Evolutionary conservation across 257 asterid species (phyloP).

Genomic region (Solanum clarkiae): DNA sequence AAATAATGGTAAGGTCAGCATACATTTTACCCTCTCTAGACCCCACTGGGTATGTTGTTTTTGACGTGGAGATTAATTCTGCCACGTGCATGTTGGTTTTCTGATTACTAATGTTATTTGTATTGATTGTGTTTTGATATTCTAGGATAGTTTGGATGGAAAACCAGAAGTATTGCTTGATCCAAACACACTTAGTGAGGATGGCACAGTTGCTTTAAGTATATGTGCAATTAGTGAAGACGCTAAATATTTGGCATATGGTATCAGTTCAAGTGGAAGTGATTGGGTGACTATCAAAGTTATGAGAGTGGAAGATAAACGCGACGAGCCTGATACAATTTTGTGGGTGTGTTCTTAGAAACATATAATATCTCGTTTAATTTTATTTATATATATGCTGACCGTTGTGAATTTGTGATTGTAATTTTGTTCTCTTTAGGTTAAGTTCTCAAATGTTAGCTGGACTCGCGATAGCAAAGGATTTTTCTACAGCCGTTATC

Average conservation of each 20-base stretch:
- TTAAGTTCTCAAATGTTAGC: constrained; percentile 59
- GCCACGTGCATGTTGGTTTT: background rate
- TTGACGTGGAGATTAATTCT: background rate
- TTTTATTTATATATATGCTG: background rate
- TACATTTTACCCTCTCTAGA: too few relatives aligned
- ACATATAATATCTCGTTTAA: background rate
- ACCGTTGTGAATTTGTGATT: background rate
- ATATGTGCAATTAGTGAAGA: constrained; percentile 57
- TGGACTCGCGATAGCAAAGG: constrained; percentile 95
- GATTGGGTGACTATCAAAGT: constrained; percentile 91
- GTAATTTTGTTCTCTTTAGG: constrained; percentile 22
- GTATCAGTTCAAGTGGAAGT: constrained; percentile 82
- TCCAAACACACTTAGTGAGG: constrained; percentile 77
- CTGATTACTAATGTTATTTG: background rate
- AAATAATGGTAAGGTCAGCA: accelerated
- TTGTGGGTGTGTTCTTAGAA: constrained; percentile 50
- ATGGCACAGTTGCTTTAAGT: constrained; percentile 75
- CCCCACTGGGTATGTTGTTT: too few relatives aligned
- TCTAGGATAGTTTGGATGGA: constrained; percentile 72
- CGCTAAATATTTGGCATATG: constrained; percentile 76
- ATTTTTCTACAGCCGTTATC: constrained; percentile 89
- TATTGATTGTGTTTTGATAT: background rate
- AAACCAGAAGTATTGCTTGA: constrained; percentile 75
- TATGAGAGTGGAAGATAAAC: constrained; percentile 54
- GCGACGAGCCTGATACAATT: constrained; percentile 47